A percentile compares a stretch with the other conserved stretches of the same genome.
phyloP scores from a whole-genome alignment of 345 rosid species.

The Moricandia moricandioides region DNA sequence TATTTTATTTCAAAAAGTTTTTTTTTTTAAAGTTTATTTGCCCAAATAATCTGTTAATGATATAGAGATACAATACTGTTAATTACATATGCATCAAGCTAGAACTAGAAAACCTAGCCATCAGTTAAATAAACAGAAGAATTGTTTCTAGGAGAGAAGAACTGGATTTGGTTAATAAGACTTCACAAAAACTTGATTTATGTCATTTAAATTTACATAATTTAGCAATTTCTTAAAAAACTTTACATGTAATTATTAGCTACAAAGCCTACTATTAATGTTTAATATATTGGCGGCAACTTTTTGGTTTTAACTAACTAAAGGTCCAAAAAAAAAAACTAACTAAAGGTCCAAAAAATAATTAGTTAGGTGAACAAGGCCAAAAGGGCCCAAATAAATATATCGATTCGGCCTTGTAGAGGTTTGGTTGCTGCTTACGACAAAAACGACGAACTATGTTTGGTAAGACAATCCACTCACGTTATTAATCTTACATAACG shows the following conservation, averaged over 20 bases:
- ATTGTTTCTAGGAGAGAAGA: too few relatives aligned
- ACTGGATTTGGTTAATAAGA: too few relatives aligned
- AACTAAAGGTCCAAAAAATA: background rate
- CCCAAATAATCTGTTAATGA: too few relatives aligned
- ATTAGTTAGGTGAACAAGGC: background rate
- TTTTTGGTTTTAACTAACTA: background rate
- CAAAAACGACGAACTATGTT: background rate
- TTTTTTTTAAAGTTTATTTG: too few relatives aligned
- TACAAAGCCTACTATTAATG: background rate
- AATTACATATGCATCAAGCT: too few relatives aligned
- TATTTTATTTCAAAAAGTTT: too few relatives aligned
- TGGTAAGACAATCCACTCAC: conserved; percentile 1
- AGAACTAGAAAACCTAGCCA: background rate
- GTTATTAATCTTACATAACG: background rate
- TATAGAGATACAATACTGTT: too few relatives aligned
- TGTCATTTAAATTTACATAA: background rate
- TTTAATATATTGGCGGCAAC: background rate
- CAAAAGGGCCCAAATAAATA: background rate
- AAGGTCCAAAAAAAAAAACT: background rate
- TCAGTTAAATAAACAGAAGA: background rate
- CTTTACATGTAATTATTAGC: too few relatives aligned
- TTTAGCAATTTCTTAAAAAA: too few relatives aligned
- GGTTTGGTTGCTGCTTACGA: background rate
- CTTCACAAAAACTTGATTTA: background rate
- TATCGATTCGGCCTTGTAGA: background rate